Evolutionary conservation across 177 flowering plant genomes (phyloP).

Genomic region (Vitis hybrid): DNA sequence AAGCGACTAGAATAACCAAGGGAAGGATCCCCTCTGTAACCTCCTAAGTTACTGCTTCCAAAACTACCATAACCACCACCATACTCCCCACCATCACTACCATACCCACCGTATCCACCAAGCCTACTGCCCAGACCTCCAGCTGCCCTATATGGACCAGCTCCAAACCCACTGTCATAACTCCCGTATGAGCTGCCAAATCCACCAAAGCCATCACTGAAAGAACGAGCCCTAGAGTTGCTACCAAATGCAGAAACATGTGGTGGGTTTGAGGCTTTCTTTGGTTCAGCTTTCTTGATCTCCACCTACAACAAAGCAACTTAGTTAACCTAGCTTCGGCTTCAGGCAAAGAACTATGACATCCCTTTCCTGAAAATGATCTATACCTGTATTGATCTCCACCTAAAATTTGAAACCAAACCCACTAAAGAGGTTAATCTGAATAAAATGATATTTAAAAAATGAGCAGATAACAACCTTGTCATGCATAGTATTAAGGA

Average conservation of each 20-base stretch:
- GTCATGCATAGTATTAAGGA: background rate
- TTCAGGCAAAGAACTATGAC: too few relatives aligned
- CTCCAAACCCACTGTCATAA: slow-evolving; percentile 31
- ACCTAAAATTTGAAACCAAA: slow-evolving; percentile 15
- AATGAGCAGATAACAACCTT: background rate
- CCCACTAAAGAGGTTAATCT: background rate
- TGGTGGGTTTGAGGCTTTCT: slow-evolving; percentile 55
- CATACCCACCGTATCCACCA: slow-evolving; percentile 28
- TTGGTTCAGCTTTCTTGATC: slow-evolving; percentile 79
- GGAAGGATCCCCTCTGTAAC: too few relatives aligned
- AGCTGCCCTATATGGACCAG: slow-evolving; percentile 33
- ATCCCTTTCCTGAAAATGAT: too few relatives aligned
- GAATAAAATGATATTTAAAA: background rate
- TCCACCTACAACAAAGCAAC: slow-evolving; percentile 60
- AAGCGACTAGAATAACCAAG: too few relatives aligned
- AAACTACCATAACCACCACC: slow-evolving; percentile 49
- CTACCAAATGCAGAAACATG: slow-evolving; percentile 41
- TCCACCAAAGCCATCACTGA: slow-evolving; percentile 15
- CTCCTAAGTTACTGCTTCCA: slow-evolving; percentile 14
- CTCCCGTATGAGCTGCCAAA: too few relatives aligned
- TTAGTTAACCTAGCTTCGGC: slow-evolving; percentile 29
- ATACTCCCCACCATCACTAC: slow-evolving; percentile 35
- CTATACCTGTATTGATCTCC: too few relatives aligned
- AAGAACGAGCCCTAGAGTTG: slow-evolving; percentile 44
- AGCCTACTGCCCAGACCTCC: slow-evolving; percentile 9